Base-by-base conservation (phyloP, 106 monocot genomes). In the Allium sativum region DNA sequence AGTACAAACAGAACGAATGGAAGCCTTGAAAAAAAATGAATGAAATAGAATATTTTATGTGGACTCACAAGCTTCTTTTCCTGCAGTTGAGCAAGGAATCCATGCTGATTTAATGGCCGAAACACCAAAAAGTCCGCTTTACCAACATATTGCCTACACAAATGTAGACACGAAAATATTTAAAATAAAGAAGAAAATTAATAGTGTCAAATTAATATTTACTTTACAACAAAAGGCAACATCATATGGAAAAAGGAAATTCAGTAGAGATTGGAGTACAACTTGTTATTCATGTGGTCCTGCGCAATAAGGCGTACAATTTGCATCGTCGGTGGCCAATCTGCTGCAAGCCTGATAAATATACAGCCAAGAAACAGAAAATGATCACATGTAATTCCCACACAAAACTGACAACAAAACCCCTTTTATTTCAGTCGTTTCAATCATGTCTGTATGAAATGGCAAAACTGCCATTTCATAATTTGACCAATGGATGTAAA, bases 231-330 rank as follows among this genome's bases (percentile, higher is more conserved):
- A 31, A 31, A 31, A 31, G 5, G 31, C 5, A 31, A 31, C 31
- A 31, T 31, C 5, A 31, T 31, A 31, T 31, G 31, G 31, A 31
- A 56, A 22, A 11, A 16, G 59, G 8, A 59, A 59, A 45, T 45
- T 45, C 45, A 62, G 7, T 15, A 59, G 2, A 9, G 40, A 17
- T 21, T 64, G 13, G 44, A 7, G 7, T 6, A 16, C 48, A 12
- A 88, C 96, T 85, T 98, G 80, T 91, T 98, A 72, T 78, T 98
- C 96, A 98, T 98, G 76, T 98, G 91, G 68, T 98, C 96, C 67
- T 98, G 96, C 12, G 91, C 82, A 65, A 98, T 88, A 52, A 98
- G 91, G 41, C 96, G 87, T 70, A 91, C 84, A 62, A 96, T 96
- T 75, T 96, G 96, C 96, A 96, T 91, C 22, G 87, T 67, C 40